A percentile compares a stretch with the other conserved stretches of the same genome.
Conservation (phyloP, 2,329 filamentous ascomycete species). For the Cercospora janseana region DNA sequence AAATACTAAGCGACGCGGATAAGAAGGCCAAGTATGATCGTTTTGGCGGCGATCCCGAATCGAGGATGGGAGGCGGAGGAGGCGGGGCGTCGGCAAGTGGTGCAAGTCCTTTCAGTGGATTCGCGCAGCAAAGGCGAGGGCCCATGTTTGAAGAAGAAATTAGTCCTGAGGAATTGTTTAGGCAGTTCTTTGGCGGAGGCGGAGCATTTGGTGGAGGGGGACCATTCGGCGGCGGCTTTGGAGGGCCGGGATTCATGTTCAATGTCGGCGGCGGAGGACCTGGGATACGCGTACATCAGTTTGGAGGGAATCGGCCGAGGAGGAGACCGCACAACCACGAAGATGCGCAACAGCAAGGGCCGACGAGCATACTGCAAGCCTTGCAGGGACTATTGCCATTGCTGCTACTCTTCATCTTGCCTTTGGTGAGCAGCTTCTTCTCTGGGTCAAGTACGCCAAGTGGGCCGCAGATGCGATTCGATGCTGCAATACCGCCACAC, state of each 20-base stretch:
- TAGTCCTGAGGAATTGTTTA: conserved; percentile 94
- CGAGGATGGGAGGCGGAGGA: conserved; percentile 62
- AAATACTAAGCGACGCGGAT: conserved; percentile 86
- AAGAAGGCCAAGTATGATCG: conserved; percentile 87
- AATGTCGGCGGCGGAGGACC: conserved; percentile 82
- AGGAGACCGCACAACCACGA: conserved; percentile 66
- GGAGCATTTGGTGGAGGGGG: conserved; percentile 41
- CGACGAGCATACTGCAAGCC: conserved; percentile 48
- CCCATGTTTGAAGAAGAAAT: conserved; percentile 86
- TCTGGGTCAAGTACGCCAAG: conserved; percentile 59
- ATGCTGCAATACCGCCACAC: conserved; percentile 66
- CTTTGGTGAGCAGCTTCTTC: conserved; percentile 73
- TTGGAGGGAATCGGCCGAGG: conserved; percentile 76
- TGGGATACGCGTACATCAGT: conserved; percentile 91
- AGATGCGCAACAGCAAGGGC: conserved; percentile 45
- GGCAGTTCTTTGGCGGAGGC: conserved; percentile 87
- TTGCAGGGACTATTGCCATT: conserved; percentile 65
- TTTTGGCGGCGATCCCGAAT: conserved; percentile 90
- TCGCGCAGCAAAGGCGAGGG: conserved; percentile 50
- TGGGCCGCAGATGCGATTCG: conserved; percentile 73
- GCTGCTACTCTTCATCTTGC: conserved; percentile 83
- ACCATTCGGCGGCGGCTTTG: conserved; percentile 24
- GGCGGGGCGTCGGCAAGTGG: conserved; percentile 53
- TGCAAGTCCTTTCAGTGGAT: conserved; percentile 64
- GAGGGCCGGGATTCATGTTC: conserved; percentile 88